Evolutionary conservation across 2,329 filamentous ascomycete genomes (phyloP).

Genomic region (Fusarium irregulare): DNA sequence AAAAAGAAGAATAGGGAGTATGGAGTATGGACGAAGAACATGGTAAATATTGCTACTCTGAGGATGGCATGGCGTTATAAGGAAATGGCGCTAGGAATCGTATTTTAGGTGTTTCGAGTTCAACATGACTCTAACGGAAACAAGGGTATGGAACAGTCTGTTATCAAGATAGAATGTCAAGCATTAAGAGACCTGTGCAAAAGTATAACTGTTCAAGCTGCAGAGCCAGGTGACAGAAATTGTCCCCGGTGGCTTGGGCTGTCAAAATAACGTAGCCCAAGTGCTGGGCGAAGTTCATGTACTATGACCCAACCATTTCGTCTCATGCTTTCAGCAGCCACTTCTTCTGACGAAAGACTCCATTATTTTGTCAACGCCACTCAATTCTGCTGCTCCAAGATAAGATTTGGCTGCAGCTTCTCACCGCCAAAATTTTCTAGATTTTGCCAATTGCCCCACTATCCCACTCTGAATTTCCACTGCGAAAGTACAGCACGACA

Average conservation of each 20-base stretch:
- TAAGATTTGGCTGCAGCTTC: constrained; percentile 22
- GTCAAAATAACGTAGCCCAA: background rate
- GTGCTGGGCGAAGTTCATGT: fast-evolving
- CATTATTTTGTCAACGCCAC: background rate
- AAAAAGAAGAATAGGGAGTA: background rate
- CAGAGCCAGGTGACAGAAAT: background rate
- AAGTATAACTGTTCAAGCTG: background rate
- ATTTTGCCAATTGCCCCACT: constrained; percentile 50
- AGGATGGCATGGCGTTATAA: constrained; percentile 19
- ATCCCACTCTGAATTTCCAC: constrained; percentile 29
- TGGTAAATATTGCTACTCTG: background rate
- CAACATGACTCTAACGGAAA: constrained; percentile 30
- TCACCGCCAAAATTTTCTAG: constrained; percentile 49
- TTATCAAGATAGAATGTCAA: constrained; percentile 25
- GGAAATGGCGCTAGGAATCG: constrained; percentile 26
- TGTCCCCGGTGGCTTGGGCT: background rate
- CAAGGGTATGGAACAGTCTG: constrained; percentile 27
- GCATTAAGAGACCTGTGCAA: background rate
- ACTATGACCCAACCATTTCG: fast-evolving
- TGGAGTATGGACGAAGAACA: background rate
- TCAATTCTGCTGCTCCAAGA: background rate
- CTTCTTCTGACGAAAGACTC: background rate
- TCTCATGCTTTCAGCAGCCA: background rate
- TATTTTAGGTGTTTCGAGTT: constrained; percentile 8
- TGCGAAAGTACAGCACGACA: constrained; percentile 9